Percentiles rank a stretch among this genome's conserved stretches.
phyloP scores from a whole-genome alignment of 2,329 filamentous ascomycete species.

The Phialocephala sp. region DNA sequence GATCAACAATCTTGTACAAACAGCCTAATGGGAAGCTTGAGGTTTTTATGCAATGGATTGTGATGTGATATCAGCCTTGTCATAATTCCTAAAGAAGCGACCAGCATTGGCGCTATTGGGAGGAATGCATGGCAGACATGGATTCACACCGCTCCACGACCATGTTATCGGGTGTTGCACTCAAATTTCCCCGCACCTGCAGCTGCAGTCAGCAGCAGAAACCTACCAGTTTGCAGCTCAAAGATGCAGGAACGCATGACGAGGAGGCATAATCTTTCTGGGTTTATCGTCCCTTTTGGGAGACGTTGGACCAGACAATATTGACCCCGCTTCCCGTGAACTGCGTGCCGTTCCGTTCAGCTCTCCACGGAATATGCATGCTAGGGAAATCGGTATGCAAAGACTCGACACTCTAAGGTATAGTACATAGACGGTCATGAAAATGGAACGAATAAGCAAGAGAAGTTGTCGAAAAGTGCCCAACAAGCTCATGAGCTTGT shows the following conservation, averaged over 20 bases:
- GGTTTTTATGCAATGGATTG: background rate
- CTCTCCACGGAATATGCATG: background rate
- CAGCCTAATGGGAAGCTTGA: background rate
- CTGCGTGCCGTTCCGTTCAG: background rate
- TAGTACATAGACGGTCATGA: no score
- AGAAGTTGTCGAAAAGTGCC: no score
- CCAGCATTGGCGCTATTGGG: background rate
- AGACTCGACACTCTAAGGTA: no score
- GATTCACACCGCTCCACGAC: constrained; percentile 1
- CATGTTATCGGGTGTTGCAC: constrained; percentile 2
- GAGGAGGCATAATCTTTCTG: background rate
- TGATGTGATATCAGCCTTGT: background rate
- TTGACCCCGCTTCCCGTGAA: background rate
- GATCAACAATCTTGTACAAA: background rate
- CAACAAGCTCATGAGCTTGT: background rate
- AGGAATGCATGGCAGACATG: constrained; percentile 1
- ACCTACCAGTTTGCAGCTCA: background rate
- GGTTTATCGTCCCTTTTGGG: background rate
- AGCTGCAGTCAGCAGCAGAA: background rate
- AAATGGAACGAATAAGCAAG: no score
- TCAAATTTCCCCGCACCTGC: background rate
- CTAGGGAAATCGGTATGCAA: background rate
- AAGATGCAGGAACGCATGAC: constrained; percentile 6
- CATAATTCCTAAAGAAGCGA: background rate
- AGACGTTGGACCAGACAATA: background rate